phyloP scores from a whole-genome alignment of 768 basidiomycete genomes.

The Aureoboletus auriporus region DNA sequence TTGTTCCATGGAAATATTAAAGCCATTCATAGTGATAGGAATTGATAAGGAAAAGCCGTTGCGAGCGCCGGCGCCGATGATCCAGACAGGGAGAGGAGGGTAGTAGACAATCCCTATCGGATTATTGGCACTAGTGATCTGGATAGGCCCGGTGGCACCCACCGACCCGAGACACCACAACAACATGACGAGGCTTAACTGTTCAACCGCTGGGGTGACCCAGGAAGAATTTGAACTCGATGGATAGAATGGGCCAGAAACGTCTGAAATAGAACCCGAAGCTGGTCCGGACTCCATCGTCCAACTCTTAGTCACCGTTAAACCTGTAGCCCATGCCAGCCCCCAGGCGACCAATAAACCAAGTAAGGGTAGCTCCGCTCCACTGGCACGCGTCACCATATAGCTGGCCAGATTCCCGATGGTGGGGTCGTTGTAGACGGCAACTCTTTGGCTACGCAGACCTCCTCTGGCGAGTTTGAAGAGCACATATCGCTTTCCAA shows the following conservation, averaged over 20 bases:
- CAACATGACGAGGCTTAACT: not conserved
- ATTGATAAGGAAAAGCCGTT: too few species aligned
- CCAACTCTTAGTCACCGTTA: slow-evolving; percentile 12
- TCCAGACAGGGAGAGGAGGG: too few species aligned
- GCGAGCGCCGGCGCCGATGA: too few species aligned
- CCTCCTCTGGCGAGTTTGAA: slow-evolving; percentile 8
- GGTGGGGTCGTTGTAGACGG: too few species aligned
- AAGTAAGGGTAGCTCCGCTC: slow-evolving; percentile 10
- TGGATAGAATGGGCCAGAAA: slow-evolving; percentile 5
- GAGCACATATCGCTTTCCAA: slow-evolving; percentile 14
- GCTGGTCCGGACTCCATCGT: not conserved
- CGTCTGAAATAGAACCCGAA: not conserved
- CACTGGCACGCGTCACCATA: slow-evolving; percentile 6
- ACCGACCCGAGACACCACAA: not conserved
- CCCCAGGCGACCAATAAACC: slow-evolving; percentile 8
- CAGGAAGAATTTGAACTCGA: not conserved
- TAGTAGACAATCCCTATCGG: too few species aligned
- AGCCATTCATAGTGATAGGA: too few species aligned
- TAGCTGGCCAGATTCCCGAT: too few species aligned
- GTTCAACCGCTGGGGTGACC: not conserved
- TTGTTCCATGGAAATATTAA: too few species aligned
- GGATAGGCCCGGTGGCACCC: too few species aligned
- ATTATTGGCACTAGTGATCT: not conserved
- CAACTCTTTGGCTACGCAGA: too few species aligned
- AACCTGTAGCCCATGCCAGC: slow-evolving; percentile 7